A percentile compares a stretch with the other conserved stretches of the same genome.
Evolutionary conservation across 1,284 basidiomycete genomes (phyloP).

Genomic region (Lignosus rhinocerotis): DNA sequence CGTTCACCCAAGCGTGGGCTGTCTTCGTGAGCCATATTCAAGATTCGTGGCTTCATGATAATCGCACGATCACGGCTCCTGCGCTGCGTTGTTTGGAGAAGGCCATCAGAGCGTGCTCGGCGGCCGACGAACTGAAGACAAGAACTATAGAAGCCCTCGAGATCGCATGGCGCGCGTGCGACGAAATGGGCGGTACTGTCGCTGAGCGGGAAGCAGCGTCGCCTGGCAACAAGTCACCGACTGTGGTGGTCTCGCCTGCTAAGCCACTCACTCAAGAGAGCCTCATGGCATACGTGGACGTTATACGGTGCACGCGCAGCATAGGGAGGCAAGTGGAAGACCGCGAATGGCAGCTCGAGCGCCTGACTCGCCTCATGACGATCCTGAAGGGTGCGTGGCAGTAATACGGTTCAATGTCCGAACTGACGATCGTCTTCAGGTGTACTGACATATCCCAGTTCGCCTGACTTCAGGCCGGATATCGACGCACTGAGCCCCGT

Average conservation of each 20-base stretch:
- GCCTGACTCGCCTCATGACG: slow-evolving; percentile 67
- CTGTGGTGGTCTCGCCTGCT: slow-evolving; percentile 15
- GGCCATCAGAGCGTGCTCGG: slow-evolving; percentile 59
- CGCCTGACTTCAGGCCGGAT: slow-evolving; percentile 87
- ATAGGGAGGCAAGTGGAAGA: slow-evolving; percentile 49
- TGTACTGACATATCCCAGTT: slow-evolving; percentile 78
- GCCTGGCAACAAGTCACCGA: slow-evolving; percentile 5
- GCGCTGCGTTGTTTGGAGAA: slow-evolving; percentile 82
- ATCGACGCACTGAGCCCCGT: slow-evolving; percentile 83
- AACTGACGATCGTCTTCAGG: slow-evolving; percentile 40
- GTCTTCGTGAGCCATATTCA: slow-evolving; percentile 71
- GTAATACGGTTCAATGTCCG: slow-evolving; percentile 18
- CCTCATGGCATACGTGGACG: slow-evolving; percentile 77
- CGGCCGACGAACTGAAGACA: slow-evolving; percentile 40
- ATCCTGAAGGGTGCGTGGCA: slow-evolving; percentile 69
- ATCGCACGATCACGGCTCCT: slow-evolving; percentile 71
- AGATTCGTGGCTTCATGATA: slow-evolving; percentile 69
- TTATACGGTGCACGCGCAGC: slow-evolving; percentile 60
- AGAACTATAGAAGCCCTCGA: slow-evolving; percentile 55
- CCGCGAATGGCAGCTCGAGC: slow-evolving; percentile 64
- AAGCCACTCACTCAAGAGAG: slow-evolving; percentile 85
- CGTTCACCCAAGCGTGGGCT: slow-evolving; percentile 72
- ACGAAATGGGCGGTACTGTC: slow-evolving; percentile 59
- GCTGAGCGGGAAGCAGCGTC: slow-evolving; percentile 16
- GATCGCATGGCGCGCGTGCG: slow-evolving; percentile 71